These are phyloP conservation scores for Chlorella sp. DNA, from an alignment of 139 green algal species.

Conservation along the genomic window DNA sequence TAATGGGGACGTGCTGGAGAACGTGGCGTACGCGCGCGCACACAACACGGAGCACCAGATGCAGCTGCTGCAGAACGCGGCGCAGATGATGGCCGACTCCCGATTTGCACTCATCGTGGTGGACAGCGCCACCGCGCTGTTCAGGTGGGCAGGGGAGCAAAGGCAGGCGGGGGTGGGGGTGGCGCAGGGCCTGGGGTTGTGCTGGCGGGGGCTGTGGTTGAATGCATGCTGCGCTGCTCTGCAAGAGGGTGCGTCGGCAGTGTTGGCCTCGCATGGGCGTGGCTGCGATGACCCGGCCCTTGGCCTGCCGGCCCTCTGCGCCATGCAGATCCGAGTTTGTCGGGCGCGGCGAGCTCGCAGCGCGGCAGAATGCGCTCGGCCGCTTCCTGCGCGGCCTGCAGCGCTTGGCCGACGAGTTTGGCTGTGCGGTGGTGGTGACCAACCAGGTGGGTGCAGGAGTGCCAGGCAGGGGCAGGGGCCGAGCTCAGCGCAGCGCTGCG, in stretches of 20 bases:
- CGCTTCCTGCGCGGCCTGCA: slow-evolving; percentile 90
- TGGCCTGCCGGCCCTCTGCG: too few species aligned
- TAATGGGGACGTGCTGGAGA: slow-evolving; percentile 94
- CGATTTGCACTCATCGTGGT: slow-evolving; percentile 95
- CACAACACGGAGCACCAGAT: slow-evolving; percentile 99
- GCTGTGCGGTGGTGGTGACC: slow-evolving; percentile 93
- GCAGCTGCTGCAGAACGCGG: slow-evolving; percentile 85
- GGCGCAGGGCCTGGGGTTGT: too few species aligned
- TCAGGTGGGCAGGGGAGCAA: slow-evolving; percentile 39
- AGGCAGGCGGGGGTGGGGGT: neutral
- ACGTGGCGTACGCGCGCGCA: slow-evolving; percentile 96
- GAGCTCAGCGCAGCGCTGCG: neutral
- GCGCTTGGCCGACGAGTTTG: slow-evolving; percentile 94
- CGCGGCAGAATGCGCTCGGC: slow-evolving; percentile 83
- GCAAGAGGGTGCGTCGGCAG: too few species aligned
- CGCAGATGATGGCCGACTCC: slow-evolving; percentile 92
- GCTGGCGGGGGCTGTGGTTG: too few species aligned
- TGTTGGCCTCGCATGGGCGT: too few species aligned
- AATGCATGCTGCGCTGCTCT: too few species aligned
- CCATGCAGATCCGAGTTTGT: slow-evolving; percentile 79
- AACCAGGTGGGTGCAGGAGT: slow-evolving; percentile 82
- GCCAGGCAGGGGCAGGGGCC: slow-evolving; percentile 33
- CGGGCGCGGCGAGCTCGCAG: slow-evolving; percentile 88
- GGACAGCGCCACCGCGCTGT: slow-evolving; percentile 95
- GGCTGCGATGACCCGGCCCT: too few species aligned